These are phyloP conservation scores for Metschnikowia kofuensis DNA, from an alignment of 805 yeast species.

Conservation along the genomic window DNA sequence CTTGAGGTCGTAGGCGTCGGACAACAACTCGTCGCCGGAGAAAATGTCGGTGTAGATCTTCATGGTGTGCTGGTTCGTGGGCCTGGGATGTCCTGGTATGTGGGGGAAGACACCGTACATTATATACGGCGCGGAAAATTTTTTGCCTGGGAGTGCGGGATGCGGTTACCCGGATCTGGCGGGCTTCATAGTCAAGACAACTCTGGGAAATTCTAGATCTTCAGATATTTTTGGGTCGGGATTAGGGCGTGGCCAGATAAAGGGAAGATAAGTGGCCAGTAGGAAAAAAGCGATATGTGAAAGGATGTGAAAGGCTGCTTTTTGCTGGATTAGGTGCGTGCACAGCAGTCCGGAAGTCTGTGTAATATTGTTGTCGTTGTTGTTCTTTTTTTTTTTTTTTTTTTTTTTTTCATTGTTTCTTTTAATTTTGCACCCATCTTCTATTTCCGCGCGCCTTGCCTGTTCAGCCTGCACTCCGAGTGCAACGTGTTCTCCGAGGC, in stretches of 20 bases:
- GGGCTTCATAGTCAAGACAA: neutral
- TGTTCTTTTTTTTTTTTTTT: too few relatives aligned
- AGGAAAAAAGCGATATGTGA: too few relatives aligned
- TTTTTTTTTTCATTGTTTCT: too few relatives aligned
- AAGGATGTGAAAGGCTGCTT: too few relatives aligned
- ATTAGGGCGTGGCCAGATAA: neutral
- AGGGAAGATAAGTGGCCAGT: too few relatives aligned
- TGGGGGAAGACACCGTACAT: constrained; percentile 1
- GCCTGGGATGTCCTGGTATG: neutral
- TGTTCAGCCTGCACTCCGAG: too few relatives aligned
- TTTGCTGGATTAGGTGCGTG: too few relatives aligned
- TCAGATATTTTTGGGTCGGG: neutral
- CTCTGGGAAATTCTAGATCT: neutral
- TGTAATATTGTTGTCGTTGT: too few relatives aligned
- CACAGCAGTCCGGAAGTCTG: too few relatives aligned
- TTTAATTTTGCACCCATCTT: too few relatives aligned
- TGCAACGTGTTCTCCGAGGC: too few relatives aligned
- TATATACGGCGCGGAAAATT: constrained; percentile 13
- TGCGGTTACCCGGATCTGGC: constrained; percentile 18
- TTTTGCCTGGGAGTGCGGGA: constrained; percentile 15
- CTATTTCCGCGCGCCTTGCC: too few relatives aligned
- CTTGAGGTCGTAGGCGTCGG: constrained; percentile 92
- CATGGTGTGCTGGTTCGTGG: constrained; percentile 21
- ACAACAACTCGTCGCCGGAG: constrained; percentile 93
- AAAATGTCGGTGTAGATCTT: constrained; percentile 63